Percentiles rank a stretch among this genome's conserved stretches.
phyloP scores from a whole-genome alignment of 2,329 filamentous ascomycete species.

The Pyrenochaeta sp. region DNA sequence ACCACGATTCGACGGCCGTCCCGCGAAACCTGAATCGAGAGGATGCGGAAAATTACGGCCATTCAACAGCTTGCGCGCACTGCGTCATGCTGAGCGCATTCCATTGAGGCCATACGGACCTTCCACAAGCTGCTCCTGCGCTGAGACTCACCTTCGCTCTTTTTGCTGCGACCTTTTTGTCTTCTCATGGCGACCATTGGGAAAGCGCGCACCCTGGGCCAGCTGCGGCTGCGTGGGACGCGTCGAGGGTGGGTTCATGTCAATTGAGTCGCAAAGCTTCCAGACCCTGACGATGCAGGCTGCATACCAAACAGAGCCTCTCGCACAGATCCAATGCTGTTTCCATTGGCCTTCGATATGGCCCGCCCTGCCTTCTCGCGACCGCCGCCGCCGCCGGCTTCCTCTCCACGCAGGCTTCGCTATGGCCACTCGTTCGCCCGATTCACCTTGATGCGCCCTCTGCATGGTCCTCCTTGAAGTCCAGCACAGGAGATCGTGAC shows the following conservation, averaged over 20 bases:
- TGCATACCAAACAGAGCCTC: slow-evolving; percentile 27
- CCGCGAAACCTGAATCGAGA: slow-evolving; percentile 31
- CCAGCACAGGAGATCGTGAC: slow-evolving; percentile 6
- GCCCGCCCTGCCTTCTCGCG: slow-evolving; percentile 37
- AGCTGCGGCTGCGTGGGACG: slow-evolving; percentile 37
- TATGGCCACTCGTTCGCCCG: slow-evolving; percentile 26
- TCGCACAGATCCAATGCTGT: slow-evolving; percentile 17
- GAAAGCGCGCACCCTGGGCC: slow-evolving; percentile 34
- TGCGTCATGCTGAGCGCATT: slow-evolving; percentile 41
- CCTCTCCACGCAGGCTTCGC: slow-evolving; percentile 22
- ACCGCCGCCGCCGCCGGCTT: slow-evolving; percentile 32
- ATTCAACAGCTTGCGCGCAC: slow-evolving; percentile 15
- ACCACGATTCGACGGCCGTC: slow-evolving; percentile 15
- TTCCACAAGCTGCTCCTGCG: slow-evolving; percentile 6
- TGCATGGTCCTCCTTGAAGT: slow-evolving; percentile 24
- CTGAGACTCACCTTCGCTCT: slow-evolving; percentile 3
- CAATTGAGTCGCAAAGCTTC: not conserved
- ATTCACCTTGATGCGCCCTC: slow-evolving; percentile 42
- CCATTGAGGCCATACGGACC: slow-evolving; percentile 29
- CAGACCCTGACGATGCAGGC: slow-evolving; percentile 15
- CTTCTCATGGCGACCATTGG: slow-evolving; percentile 35
- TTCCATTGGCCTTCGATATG: slow-evolving; percentile 35
- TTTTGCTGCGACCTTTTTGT: slow-evolving; percentile 1
- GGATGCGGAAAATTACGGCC: slow-evolving; percentile 21
- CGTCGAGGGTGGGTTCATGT: slow-evolving; percentile 34